Base-by-base conservation (phyloP, 768 basidiomycete genomes). In the Russula earlei region DNA sequence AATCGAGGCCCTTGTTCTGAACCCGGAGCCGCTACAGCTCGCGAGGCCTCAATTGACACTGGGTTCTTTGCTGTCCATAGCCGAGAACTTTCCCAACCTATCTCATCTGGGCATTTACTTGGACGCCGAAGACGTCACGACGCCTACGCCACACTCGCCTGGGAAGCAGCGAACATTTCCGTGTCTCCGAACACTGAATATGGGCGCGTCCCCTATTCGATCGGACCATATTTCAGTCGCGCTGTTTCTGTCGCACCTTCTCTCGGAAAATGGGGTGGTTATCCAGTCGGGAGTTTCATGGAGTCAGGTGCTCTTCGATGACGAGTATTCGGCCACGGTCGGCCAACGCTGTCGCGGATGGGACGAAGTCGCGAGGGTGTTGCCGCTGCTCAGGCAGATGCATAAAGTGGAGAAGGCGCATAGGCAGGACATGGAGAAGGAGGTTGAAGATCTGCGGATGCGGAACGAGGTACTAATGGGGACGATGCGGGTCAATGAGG, bases 381-480 rank as follows among this genome's bases (percentile, higher is more conserved):
- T 62, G 38, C 61, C 61, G 14, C 47, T 62, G 15, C 43, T 62
- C n/a, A 31, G 60, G 37, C 54, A 61, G 27, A 47, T 62, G 34
- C 59, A 51, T 6, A 52, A 56, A n/a, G 53, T 60, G 38, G 61
- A 62, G 43, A 52, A 49, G 38, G 36, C 2, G 14, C 46, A 61
- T 24, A 60, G 61, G 19, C 41, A 46, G 29, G 55, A 61, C 12
- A 52, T 62, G 20, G 59, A 60, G 54, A 51, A 52, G 47, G 61
- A 62, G 54, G 55, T 62, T 11, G 59, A 60, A 37, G 61, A 62
- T 50, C 36, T 62, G 38, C 54, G 55, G 36, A 62, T 62, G 61
- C 50, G 61, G 34, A 62, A 61, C 29, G 61, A 62, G 43, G 55
- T 62, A 20, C 52, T 62, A 12, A 43, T 56, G 20, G 61, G 54